Evolutionary conservation across 176 grass and related monocot genomes (phyloP), one percentile per base, ranked within the genome.

Genomic region (Oropetium thomaeum): DNA sequence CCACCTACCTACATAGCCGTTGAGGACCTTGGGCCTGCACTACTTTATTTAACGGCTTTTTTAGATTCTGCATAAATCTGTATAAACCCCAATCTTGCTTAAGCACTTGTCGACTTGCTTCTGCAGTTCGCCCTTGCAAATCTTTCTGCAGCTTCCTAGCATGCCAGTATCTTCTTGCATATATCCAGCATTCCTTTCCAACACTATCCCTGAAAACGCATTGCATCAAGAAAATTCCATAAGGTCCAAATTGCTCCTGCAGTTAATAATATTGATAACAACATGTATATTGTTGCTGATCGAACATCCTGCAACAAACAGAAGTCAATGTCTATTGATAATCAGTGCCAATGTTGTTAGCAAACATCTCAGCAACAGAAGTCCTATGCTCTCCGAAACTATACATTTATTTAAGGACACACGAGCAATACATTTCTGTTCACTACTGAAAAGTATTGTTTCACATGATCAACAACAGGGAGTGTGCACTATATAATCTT

Each of bases 1-100:
- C 32, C 58, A 81, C 34, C 53, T 69, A 28, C 54, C 44, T 48
- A 28, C 54, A 35, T 48, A 57, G 45, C 45, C 71, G 35, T 81
- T 26, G 65, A 65, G 45, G 37, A 34, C 63, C 48, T 64, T 70
- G 29, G 40, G 16, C 38, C 17, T 48, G 37, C 68, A 25, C 39
- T 53, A 11, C 65, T 66, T 57, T 22, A 41, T 28, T 66, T 38
- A 38, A 10, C 5, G 1, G 2, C 27, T 71, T 47, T 14, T 40
- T 62, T 17, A 43, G 35, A 11, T 62, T 43, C 22, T 70, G 35
- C n/a, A n/a, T n/a, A n/a, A n/a, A n/a, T n/a, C n/a, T n/a, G n/a
- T n/a, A n/a, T n/a, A n/a, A n/a, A n/a, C n/a, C n/a, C n/a, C n/a
- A n/a, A 51, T n/a, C 47, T 51, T n/a, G 17, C n/a, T 20, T n/a